phyloP scores from a whole-genome alignment of 441 rosid genomes.

The Pelargonium myrrhifolium region DNA sequence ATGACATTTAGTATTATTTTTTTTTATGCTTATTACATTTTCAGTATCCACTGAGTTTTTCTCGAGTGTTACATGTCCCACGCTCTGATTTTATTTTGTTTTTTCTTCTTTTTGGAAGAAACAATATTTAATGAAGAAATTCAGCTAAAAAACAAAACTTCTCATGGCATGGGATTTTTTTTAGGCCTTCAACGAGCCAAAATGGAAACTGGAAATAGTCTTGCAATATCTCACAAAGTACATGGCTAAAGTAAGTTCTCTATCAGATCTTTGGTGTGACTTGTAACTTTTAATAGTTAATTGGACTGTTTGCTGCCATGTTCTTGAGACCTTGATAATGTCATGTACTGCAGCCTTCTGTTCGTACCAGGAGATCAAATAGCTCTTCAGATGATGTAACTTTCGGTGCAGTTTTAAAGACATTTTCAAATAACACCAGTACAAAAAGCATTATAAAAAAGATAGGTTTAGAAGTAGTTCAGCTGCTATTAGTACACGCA shows the following conservation, averaged over 20 bases:
- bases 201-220: conserved; percentile 75
- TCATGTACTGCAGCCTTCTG: conserved; percentile 39
- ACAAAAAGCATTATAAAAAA: conserved; percentile 45
- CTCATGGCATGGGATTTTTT: conserved; percentile 11
- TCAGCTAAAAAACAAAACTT: neutral
- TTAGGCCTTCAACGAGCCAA: conserved; percentile 64
- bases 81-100: neutral
- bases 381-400: conserved; percentile 33
- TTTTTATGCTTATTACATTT: neutral
- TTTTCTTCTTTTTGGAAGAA: neutral
- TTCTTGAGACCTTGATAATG: conserved; percentile 8
- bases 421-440: conserved; percentile 39
- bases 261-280: neutral
- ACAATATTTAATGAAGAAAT: neutral
- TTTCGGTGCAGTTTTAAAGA: conserved; percentile 48
- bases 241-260: conserved; percentile 43
- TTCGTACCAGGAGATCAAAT: conserved; percentile 60
- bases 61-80: neutral
- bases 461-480: conserved; percentile 46
- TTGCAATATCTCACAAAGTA: conserved; percentile 61
- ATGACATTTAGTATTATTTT: neutral
- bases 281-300: neutral
- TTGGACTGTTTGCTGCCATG: neutral
- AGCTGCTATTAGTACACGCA: conserved; percentile 71
- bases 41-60: neutral